These are phyloP conservation scores for Zychaea mexicana DNA, from an alignment of 371 early-diverging fungal genomes.

Conservation along the genomic window DNA sequence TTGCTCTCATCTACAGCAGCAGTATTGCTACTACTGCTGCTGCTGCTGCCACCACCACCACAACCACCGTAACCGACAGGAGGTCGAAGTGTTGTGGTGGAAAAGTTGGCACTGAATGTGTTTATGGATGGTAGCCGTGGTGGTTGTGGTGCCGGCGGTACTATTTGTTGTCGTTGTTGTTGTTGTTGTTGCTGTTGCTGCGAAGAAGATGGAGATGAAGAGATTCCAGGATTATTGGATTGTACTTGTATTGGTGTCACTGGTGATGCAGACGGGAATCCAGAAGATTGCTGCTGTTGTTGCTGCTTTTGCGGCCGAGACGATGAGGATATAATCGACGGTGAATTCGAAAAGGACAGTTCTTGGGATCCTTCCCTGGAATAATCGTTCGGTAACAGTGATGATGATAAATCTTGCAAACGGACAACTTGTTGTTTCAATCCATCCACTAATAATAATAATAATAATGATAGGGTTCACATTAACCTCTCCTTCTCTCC, in stretches of 20 bases:
- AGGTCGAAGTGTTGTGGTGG: background rate
- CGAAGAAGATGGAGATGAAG: background rate
- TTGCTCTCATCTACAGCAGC: background rate
- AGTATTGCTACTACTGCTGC: background rate
- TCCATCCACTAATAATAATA: background rate
- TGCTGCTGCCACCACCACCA: background rate
- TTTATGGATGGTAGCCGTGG: constrained; percentile 8
- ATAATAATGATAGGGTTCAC: too few relatives aligned
- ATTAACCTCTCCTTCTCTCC: too few relatives aligned
- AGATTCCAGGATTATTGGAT: background rate
- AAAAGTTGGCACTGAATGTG: background rate
- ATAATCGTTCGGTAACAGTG: background rate
- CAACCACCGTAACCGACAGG: background rate
- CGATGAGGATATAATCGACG: background rate
- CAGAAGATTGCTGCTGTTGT: background rate
- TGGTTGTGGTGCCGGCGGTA: background rate
- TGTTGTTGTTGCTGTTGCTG: background rate
- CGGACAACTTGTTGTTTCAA: background rate
- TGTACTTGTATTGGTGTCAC: too few relatives aligned
- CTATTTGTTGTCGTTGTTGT: background rate
- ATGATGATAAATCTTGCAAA: background rate
- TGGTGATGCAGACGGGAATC: too few relatives aligned
- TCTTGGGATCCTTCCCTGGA: background rate
- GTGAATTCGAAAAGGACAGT: background rate
- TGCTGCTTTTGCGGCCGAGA: background rate